Base-by-base conservation (phyloP, 2,329 filamentous ascomycete species). In the Xylariaceae sp. region DNA sequence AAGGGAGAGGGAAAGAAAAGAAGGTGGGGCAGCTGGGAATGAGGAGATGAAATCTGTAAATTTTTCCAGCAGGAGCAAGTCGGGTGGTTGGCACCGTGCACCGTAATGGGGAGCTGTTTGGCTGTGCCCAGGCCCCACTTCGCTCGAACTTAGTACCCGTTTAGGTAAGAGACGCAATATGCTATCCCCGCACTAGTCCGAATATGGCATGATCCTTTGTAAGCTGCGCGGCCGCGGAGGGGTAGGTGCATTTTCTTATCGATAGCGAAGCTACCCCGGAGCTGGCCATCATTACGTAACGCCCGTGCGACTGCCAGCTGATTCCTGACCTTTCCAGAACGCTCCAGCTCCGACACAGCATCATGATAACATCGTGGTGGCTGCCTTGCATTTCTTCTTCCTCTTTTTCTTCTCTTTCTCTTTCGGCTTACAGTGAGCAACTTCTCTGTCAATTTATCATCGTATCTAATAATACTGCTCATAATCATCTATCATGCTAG, bases 401-500 rank as follows among this genome's bases (percentile, higher is more conserved):
- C 44, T 39, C 50, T 53, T 32, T 34, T 41, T 47, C 45, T 52
- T 55, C 34, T 51, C 16, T 19, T 41, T 10, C 18, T 34, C 21
- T 36, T n/a, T 50, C 10, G 7, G 5, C 37, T 41, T 26, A 8
- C n/a, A 39, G 9, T 12, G 13, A 36, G 18, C 3, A 1, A 53
- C 46, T n/a, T 2, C 34, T 32, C 12, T 16, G 36, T 26, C 29
- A 12, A 36, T 19, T 12, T 29, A 12, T 22, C 21, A 26, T 39
- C 12, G 9, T 44, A 15, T 47, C 5, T 41, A 22, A 29, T 32
- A 36, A 12, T 15, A 21, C 49, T 18, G 43, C 49, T n/a, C n/a
- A n/a, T 6, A 8, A 43, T 43, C 15, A n/a, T 26, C 21, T 51
- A 64, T 56, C 40, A 76, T 76, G 73, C 63, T 75, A 54, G 63